Percentiles rank a stretch among this genome's conserved stretches.
phyloP scores from a whole-genome alignment of 2,329 filamentous ascomycete species.

The Colletotrichum filicis region DNA sequence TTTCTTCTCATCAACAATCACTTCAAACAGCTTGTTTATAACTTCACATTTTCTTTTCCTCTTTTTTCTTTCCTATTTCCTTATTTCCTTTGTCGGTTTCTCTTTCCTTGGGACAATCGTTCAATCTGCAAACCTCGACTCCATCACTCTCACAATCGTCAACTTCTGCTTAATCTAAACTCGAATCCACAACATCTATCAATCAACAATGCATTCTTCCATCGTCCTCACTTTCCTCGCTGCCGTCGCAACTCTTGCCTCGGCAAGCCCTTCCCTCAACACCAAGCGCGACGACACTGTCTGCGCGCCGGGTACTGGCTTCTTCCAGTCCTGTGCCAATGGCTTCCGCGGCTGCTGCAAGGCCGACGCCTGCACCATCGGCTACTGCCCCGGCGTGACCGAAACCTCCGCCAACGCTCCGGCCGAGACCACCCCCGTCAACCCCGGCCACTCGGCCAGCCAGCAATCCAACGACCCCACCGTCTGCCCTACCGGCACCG shows the following conservation, averaged over 20 bases:
- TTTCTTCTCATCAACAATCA: constrained; percentile 13
- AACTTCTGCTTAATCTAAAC: not conserved
- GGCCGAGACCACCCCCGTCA: not conserved
- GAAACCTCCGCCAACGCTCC: not conserved
- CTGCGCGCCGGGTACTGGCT: constrained; percentile 16
- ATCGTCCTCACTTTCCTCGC: constrained; percentile 15
- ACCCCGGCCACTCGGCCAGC: too few species aligned
- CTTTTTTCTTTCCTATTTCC: constrained; percentile 11
- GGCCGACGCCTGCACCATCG: constrained; percentile 24
- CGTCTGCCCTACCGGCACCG: constrained; percentile 23
- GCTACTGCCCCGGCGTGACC: constrained; percentile 26
- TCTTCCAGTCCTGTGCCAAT: constrained; percentile 29
- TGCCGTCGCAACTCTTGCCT: constrained; percentile 4
- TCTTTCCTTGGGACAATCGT: constrained; percentile 12
- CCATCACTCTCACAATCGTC: not conserved
- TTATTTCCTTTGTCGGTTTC: constrained; percentile 30
- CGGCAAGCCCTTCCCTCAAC: not conserved
- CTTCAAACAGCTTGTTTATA: constrained; percentile 1
- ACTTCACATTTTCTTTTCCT: not conserved
- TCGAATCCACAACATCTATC: not conserved
- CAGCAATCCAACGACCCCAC: constrained; percentile 7
- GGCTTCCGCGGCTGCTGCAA: constrained; percentile 28
- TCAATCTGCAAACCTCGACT: not conserved
- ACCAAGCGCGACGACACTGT: constrained; percentile 10
- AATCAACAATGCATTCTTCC: constrained; percentile 28